Evolutionary conservation across 2,329 filamentous ascomycete species (phyloP), one percentile per base, ranked within the genome.

Genomic region (Colletotrichum theobromicola): DNA sequence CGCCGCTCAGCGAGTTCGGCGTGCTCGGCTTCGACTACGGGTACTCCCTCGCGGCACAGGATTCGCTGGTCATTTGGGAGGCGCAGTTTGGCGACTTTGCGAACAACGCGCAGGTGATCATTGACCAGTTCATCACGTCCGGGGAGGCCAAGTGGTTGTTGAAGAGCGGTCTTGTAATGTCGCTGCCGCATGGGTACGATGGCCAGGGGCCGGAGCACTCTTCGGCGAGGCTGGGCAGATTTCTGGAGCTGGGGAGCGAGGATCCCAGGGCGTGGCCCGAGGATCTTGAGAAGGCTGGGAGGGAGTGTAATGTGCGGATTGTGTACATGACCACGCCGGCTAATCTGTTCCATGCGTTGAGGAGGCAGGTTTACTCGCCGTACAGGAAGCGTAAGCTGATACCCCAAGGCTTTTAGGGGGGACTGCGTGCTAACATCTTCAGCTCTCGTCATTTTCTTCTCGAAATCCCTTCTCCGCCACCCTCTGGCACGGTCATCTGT

Each of bases 11-110:
- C 80, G 88, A 93, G 84, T 91, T 90, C 70, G 89, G 88, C 80
- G 94, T 92, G 76, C 94, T 99, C 75, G 97, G 97, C 67, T 99
- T 99, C 84, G 97, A 99, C 86, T 99, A 99, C 81, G 97, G 97
- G 74, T 98, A 98, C 89, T 98, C 97, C 4, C 88, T 99, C 74
- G 97, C 96, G 26, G 98, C 97, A 37, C 97, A 96, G 72, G 97
- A 98, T 82, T 96, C 96, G 35, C 91, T 99, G 32, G 96, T 99
- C 79, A 97, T 98, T 92, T 99, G 97, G 97, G 97, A 99, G 87
- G 97, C 97, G 46, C 97, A 99, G 86, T 99, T 99, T 82, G 97
- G 97, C 89, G 97, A 99, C 86, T 99, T 99, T 81, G 97, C 96
- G 89, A 99, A 99, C 90, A 98, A 98, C 81, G 96, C 97, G 57